A percentile compares a stretch with the other conserved stretches of the same genome.
Conservation (phyloP, 345 rosid species). For the Jatropha curcas region DNA sequence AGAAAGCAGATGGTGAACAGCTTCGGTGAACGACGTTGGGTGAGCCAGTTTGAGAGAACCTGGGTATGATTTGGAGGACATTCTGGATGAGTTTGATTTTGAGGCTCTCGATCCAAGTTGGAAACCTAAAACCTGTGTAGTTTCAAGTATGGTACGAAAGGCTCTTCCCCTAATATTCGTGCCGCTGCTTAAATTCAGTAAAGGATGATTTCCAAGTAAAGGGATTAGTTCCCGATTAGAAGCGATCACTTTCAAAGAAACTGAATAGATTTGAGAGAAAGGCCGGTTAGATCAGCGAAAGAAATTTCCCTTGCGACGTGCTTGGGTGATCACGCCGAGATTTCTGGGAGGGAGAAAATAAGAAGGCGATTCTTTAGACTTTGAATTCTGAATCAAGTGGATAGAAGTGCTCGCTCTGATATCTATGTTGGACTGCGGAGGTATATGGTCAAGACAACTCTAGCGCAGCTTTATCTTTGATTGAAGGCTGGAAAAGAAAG, state of each 20-base stretch:
- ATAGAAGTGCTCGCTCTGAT: constrained; percentile 4
- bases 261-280: not conserved
- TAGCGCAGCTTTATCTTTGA: constrained; percentile 3
- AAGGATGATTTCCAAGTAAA: constrained; percentile 14
- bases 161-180: not conserved
- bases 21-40: constrained; percentile 22
- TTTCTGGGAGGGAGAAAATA: constrained; percentile 26
- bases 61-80: constrained; percentile 23
- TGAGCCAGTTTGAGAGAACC: constrained; percentile 13
- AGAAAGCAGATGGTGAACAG: not conserved
- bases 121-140: not conserved
- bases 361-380: not conserved
- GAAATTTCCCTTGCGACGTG: constrained; percentile 23
- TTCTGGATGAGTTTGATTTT: constrained; percentile 18
- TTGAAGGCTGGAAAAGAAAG: not conserved
- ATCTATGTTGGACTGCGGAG: constrained; percentile 27
- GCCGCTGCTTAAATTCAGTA: constrained; percentile 5
- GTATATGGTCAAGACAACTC: no score
- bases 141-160: constrained; percentile 2
- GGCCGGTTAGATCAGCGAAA: not conserved
- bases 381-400: not conserved
- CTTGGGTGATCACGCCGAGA: constrained; percentile 19
- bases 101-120: not conserved
- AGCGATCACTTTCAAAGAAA: not conserved
- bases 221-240: not conserved